Evolutionary conservation across 306 rosid species (phyloP).

Genomic region (Cicer pinnatifidum): DNA sequence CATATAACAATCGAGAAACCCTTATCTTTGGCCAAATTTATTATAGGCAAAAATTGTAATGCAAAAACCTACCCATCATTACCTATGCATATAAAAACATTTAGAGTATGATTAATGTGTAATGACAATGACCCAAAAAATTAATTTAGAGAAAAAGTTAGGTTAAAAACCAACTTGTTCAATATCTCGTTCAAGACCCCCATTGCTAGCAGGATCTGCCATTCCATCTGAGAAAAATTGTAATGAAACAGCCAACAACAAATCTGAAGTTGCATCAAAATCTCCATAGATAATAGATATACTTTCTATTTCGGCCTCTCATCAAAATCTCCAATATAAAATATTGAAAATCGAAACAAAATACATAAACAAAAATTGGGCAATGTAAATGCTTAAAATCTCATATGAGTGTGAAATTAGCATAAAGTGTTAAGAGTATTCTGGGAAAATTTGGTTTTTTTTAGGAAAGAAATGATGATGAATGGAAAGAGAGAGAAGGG

Average conservation of each 20-base stretch:
- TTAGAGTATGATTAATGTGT: neutral
- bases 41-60: neutral
- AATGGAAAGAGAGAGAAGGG: conserved; percentile 48
- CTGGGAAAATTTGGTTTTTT: conserved; percentile 39
- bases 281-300: conserved; percentile 75
- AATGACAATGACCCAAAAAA: neutral
- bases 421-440: conserved; percentile 4
- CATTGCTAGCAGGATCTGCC: conserved; percentile 76
- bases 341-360: neutral
- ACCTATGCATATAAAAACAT: neutral
- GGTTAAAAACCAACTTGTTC: conserved; percentile 68
- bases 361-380: neutral
- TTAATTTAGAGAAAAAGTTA: conserved; percentile 5
- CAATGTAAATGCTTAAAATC: conserved; percentile 17
- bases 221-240: conserved; percentile 79
- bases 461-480: conserved; percentile 32
- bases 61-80: neutral
- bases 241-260: conserved; percentile 51
- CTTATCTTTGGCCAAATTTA: neutral
- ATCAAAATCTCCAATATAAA: conserved; percentile 57
- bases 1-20: too few species aligned
- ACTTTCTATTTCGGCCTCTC: conserved; percentile 64
- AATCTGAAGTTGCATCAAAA: conserved; percentile 66
- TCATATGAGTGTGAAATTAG: conserved; percentile 8
- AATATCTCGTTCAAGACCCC: conserved; percentile 63